phyloP scores from a whole-genome alignment of 2,329 filamentous ascomycete species.

The Nemania sp. region DNA sequence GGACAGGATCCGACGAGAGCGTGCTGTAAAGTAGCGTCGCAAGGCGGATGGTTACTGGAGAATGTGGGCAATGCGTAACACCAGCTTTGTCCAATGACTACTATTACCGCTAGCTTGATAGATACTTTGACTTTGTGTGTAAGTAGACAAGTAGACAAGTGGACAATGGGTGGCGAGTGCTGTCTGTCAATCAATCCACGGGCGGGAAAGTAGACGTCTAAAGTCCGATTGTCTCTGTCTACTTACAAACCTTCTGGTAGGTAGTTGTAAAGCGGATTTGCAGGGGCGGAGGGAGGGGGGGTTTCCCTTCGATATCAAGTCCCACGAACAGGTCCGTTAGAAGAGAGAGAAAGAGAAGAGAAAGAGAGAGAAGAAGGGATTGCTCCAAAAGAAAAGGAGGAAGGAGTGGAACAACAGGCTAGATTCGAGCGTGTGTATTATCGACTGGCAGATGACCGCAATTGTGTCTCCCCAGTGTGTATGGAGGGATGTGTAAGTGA shows the following conservation, averaged over 20 bases:
- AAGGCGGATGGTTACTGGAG: constrained; percentile 20
- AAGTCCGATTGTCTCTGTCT: constrained; percentile 36
- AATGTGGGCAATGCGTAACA: constrained; percentile 12
- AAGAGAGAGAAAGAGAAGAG: neutral
- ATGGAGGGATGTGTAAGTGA: neutral
- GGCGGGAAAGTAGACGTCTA: constrained; percentile 17
- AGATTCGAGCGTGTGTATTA: neutral
- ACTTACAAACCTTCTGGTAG: too few relatives aligned
- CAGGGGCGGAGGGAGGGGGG: neutral
- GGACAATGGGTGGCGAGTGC: neutral
- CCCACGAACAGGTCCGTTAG: neutral
- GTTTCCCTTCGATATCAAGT: neutral
- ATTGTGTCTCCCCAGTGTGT: neutral
- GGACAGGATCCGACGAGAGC: constrained; percentile 20
- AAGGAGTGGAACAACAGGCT: neutral
- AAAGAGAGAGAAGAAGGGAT: neutral
- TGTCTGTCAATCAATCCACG: neutral
- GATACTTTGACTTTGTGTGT: neutral
- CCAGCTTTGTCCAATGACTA: neutral
- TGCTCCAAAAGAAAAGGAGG: neutral
- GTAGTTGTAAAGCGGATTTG: neutral
- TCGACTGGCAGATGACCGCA: neutral
- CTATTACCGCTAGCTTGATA: too few relatives aligned
- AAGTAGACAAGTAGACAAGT: neutral
- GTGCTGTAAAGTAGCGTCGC: too few relatives aligned